A percentile compares a stretch with the other conserved stretches of the same genome.
phyloP scores from a whole-genome alignment of 768 basidiomycete species.

The Trichaptum fuscoviolaceum region DNA sequence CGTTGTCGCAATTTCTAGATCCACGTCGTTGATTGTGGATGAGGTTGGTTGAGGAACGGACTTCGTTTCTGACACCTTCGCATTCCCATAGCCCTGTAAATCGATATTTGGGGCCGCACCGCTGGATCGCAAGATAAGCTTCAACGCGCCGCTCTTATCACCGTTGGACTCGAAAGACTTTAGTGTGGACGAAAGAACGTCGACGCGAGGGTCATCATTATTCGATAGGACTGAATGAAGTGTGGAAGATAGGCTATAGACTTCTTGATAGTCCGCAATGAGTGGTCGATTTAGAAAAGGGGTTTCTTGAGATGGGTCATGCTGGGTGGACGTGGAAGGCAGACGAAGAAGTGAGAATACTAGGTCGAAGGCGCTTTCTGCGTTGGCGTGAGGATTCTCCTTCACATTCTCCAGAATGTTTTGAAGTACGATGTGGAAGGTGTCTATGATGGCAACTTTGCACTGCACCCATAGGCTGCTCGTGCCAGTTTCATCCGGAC shows the following conservation, averaged over 20 bases:
- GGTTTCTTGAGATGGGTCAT: slow-evolving; percentile 2
- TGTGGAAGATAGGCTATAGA: slow-evolving; percentile 52
- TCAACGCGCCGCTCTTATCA: slow-evolving; percentile 52
- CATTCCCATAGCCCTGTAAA: slow-evolving; percentile 32
- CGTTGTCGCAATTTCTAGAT: slow-evolving; percentile 52
- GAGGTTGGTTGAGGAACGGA: slow-evolving; percentile 12
- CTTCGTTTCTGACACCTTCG: slow-evolving; percentile 33
- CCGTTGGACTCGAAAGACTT: slow-evolving; percentile 30
- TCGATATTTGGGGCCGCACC: slow-evolving; percentile 38
- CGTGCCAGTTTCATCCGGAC: slow-evolving; percentile 35
- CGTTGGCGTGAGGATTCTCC: slow-evolving; percentile 26
- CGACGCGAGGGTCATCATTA: slow-evolving; percentile 52
- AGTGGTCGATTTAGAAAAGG: slow-evolving; percentile 61
- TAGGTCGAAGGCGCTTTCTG: slow-evolving; percentile 51
- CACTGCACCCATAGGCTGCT: slow-evolving; percentile 63
- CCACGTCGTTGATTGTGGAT: slow-evolving; percentile 27
- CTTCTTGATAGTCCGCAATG: slow-evolving; percentile 65
- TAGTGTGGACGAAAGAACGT: slow-evolving; percentile 50
- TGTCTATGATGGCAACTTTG: slow-evolving; percentile 67
- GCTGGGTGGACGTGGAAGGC: slow-evolving; percentile 27
- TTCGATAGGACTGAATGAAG: slow-evolving; percentile 41
- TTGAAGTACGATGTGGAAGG: slow-evolving; percentile 55
- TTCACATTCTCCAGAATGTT: slow-evolving; percentile 46
- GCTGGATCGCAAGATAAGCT: slow-evolving; percentile 57
- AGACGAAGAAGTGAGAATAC: slow-evolving; percentile 55